Evolutionary conservation across 306 rosid genomes (phyloP).

Genomic region (Pterocarpus macrocarpus): DNA sequence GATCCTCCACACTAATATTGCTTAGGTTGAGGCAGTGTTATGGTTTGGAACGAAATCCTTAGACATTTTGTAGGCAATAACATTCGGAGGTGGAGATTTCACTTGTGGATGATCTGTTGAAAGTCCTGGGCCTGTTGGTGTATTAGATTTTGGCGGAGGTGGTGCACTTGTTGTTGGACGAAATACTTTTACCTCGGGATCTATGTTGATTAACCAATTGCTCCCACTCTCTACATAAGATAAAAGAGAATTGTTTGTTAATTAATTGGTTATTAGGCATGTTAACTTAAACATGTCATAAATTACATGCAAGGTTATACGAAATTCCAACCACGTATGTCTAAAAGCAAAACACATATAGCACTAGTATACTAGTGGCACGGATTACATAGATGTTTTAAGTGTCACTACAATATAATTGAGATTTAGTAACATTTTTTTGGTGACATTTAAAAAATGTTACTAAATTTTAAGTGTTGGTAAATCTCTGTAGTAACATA

Average conservation of each 20-base stretch:
- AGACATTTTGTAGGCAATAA: background rate
- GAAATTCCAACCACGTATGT: background rate
- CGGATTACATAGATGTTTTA: too few relatives aligned
- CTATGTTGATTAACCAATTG: background rate
- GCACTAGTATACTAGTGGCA: too few relatives aligned
- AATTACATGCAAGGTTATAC: background rate
- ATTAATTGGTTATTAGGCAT: too few relatives aligned
- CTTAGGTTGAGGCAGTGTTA: background rate
- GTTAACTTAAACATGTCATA: too few relatives aligned
- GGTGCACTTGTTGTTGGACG: background rate
- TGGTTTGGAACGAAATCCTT: background rate
- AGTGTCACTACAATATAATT: too few relatives aligned
- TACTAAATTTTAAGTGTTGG: too few relatives aligned
- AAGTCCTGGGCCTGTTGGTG: background rate
- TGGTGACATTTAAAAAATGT: too few relatives aligned
- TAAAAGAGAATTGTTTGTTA: background rate
- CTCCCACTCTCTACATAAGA: background rate
- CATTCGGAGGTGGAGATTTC: background rate
- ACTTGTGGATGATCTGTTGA: background rate
- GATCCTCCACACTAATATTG: background rate
- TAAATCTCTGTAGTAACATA: too few relatives aligned
- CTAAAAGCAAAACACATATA: too few relatives aligned
- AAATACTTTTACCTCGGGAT: background rate
- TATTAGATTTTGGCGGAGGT: background rate
- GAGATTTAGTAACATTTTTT: too few relatives aligned